Percentiles rank a stretch among this genome's conserved stretches.
These are phyloP conservation scores for Aspergillus neoniger DNA, from an alignment of 2,329 filamentous ascomycete species.

Conservation along the genomic window DNA sequence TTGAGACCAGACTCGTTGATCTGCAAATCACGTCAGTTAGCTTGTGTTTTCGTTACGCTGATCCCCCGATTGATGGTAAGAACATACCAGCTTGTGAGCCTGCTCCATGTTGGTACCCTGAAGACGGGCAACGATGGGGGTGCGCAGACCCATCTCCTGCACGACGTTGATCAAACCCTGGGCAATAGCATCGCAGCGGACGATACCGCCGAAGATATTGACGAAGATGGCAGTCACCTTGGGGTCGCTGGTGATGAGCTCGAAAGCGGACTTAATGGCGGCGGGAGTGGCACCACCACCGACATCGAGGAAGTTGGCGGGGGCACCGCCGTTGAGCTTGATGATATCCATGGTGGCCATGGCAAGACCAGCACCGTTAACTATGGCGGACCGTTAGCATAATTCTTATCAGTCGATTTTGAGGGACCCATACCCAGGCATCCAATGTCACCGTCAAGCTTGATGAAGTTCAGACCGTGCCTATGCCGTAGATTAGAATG, in stretches of 20 bases:
- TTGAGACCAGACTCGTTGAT: constrained; percentile 98
- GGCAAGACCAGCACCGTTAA: constrained; percentile 97
- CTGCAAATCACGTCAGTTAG: constrained; percentile 34
- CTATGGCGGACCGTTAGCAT: constrained; percentile 40
- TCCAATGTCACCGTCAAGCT: constrained; percentile 98
- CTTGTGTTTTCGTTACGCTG: no score
- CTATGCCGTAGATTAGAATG: constrained; percentile 32
- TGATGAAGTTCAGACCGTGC: constrained; percentile 95
- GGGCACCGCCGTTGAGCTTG: constrained; percentile 95
- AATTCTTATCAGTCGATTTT: not conserved
- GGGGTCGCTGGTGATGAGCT: constrained; percentile 96
- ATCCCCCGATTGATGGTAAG: constrained; percentile 21
- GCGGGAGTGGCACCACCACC: constrained; percentile 95
- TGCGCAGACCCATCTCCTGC: constrained; percentile 90
- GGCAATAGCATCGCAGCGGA: constrained; percentile 95
- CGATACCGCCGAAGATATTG: constrained; percentile 99
- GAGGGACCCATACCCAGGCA: constrained; percentile 62
- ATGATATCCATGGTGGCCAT: constrained; percentile 99
- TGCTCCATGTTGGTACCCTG: constrained; percentile 98
- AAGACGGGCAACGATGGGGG: constrained; percentile 93
- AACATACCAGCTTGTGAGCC: constrained; percentile 73
- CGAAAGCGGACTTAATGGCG: constrained; percentile 96
- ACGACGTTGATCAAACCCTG: constrained; percentile 95
- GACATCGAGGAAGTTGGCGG: constrained; percentile 98
- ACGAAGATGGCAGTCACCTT: constrained; percentile 99